Evolutionary conservation across 345 rosid genomes (phyloP).

Genomic region (Arabidopsis suecica): DNA sequence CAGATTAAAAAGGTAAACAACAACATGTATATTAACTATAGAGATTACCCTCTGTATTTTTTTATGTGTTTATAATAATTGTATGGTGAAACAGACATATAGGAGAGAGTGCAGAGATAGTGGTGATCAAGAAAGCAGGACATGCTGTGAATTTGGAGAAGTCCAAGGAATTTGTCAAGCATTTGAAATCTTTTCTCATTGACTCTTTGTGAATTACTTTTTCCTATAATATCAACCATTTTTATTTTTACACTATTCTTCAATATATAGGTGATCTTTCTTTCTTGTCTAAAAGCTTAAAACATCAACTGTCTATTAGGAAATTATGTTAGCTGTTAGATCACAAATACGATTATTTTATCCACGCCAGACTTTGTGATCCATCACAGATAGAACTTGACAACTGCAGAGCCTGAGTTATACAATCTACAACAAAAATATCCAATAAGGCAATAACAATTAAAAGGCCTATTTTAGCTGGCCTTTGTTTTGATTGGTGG

Average conservation of each 20-base stretch:
- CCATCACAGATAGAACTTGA: neutral
- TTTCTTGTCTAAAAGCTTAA: neutral
- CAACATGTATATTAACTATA: no score
- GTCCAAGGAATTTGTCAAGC: conserved; percentile 54
- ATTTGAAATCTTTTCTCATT: conserved; percentile 51
- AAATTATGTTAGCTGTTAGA: neutral
- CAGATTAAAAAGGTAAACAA: conserved; percentile 54
- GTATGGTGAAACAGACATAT: conserved; percentile 50
- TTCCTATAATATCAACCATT: neutral
- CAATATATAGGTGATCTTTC: neutral
- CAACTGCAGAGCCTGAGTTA: neutral
- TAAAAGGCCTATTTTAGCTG: neutral
- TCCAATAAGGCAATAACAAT: neutral
- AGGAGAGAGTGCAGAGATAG: conserved; percentile 65
- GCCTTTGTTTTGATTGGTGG: neutral
- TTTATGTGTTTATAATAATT: no score
- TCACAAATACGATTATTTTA: neutral
- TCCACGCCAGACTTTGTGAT: neutral
- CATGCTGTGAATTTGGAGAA: conserved; percentile 67
- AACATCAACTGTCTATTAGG: neutral
- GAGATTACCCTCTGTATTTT: no score
- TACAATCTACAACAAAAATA: neutral
- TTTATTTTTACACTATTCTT: neutral
- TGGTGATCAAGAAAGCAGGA: conserved; percentile 68
- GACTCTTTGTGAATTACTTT: conserved; percentile 26